Base-by-base conservation (phyloP, 1,284 basidiomycete species). In the Tilletia caries region DNA sequence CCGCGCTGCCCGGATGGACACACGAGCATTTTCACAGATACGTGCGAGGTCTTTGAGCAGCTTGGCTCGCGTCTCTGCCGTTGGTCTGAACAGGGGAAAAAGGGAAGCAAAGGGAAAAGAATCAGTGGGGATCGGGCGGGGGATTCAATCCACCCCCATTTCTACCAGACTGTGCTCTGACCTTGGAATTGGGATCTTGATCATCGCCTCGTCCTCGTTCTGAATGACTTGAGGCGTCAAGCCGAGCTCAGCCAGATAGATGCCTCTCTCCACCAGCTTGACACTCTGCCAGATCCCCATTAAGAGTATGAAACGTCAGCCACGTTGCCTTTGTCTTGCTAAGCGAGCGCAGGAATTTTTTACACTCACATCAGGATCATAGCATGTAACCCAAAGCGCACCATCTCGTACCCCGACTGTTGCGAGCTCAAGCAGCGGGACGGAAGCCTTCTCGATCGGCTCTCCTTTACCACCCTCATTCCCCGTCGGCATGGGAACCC, bases 181-280 rank as follows among this genome's bases (percentile, higher is more conserved):
- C 73, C 74, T 76, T 0, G 80, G 81, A 1, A 83, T 73, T 29
- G 79, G 78, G 6, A 83, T 75, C 32, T 76, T 67, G 20, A 82
- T 62, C 27, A 82, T 70, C 67, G 73, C 78, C 34, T 78, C 79
- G 20, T 79, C 75, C n/a, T 72, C 78, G 1, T 71, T 71, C 18
- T 37, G 74, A 41, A 68, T 71, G 66, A 33, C 70, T 34, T 81
- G 80, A 3, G 81, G 81, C 8, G 79, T 72, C 29, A 83, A 68
- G 46, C 74, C 76, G 12, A 79, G 71, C 44, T 81, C 54, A 2
- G 78, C 72, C 0, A 72, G 65, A 68, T 83, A 79, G 70, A 83
- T 79, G 27, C 75, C 79, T 1, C 76, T 68, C 71, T 83, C 80
- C 48, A 83, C 79, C 65, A 78, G 74, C 69, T 83, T 83, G 60